Base-by-base conservation (phyloP, 2,329 filamentous ascomycete genomes). In the Shiraia sp. region DNA sequence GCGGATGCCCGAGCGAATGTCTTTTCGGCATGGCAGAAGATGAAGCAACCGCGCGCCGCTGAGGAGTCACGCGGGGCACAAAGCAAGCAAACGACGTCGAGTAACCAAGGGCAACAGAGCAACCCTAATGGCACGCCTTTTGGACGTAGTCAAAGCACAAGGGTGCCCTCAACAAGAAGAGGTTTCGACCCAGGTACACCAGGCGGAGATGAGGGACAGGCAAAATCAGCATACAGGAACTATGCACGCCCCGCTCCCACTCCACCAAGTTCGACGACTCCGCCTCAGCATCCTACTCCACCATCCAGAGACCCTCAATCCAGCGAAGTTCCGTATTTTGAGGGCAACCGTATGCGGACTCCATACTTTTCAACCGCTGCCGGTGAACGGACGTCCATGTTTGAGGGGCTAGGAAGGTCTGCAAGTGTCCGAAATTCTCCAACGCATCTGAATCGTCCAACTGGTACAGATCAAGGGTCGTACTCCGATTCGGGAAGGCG, bases 131-230 rank as follows among this genome's bases (percentile, higher is more conserved):
- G 68, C 32, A 58, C 70, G 6, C 64, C 64, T 3, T 65, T 73
- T 42, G 60, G 60, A 14, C 66, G 71, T 14, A 72, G 61, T 34
- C 63, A 67, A 30, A 71, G 68, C 36, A 65, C 67, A 3, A 61
- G 66, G 36, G 69, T 73, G 3, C 77, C 78, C 26, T 79, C 74
- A 53, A 76, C 72, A 52, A 80, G 73, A 59, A 69, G 72, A 31
- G 81, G 79, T 4, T 85, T 83, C 56, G 78, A 81, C 40, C 80
- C 81, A 14, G 74, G 74, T n/a, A 74, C 73, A 6, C 73, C 79
- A 23, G 79, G 77, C n/a, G 79, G 75, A 25, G 81, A 84, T 55
- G 81, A 84, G 53, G 74, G 78, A 25, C 79, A 79, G 60, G 80
- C 80, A 15, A 74, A 75, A 43, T 77, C 75, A 10, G 76, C 77